Percentiles rank a stretch among this genome's conserved stretches.
phyloP scores from a whole-genome alignment of 495 filamentous ascomycete species.

The Barbatosphaeria neglecta region DNA sequence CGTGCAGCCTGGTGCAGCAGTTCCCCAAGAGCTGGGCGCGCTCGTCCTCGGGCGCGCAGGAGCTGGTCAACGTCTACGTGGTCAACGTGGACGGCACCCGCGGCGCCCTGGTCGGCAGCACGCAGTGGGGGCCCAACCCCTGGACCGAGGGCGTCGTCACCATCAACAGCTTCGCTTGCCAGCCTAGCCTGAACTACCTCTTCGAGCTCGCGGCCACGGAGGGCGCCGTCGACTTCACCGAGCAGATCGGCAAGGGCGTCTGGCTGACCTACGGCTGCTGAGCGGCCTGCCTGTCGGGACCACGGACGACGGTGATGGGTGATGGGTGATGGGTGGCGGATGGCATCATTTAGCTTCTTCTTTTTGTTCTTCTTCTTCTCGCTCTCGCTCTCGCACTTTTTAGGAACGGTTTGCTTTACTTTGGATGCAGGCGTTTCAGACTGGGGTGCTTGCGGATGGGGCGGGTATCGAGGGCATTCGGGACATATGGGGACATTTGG shows the following conservation, averaged over 20 bases:
- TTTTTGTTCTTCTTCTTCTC: no score
- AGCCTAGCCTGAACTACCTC: conserved; percentile 10
- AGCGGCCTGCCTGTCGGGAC: no score
- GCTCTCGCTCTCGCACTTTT: no score
- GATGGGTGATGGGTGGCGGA: no score
- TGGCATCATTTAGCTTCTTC: no score
- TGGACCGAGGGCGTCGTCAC: background rate
- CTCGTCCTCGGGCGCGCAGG: conserved; percentile 6
- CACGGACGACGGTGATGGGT: no score
- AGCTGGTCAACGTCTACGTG: conserved; percentile 16
- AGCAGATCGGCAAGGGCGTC: conserved; percentile 8
- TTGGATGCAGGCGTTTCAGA: no score
- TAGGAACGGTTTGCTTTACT: no score
- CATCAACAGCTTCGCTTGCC: conserved; percentile 24
- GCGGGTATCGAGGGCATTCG: no score
- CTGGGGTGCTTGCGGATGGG: no score
- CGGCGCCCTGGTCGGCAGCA: conserved; percentile 17
- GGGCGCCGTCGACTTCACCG: conserved; percentile 27
- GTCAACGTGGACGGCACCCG: conserved; percentile 15
- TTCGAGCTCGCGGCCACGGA: conserved; percentile 19
- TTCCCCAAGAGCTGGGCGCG: conserved; percentile 21
- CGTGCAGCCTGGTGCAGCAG: conserved; percentile 20
- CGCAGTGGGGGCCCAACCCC: conserved; percentile 5
- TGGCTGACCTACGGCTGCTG: conserved; percentile 8
- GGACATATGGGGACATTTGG: no score